phyloP scores from a whole-genome alignment of 441 rosid species.

The Sinapis alba region DNA sequence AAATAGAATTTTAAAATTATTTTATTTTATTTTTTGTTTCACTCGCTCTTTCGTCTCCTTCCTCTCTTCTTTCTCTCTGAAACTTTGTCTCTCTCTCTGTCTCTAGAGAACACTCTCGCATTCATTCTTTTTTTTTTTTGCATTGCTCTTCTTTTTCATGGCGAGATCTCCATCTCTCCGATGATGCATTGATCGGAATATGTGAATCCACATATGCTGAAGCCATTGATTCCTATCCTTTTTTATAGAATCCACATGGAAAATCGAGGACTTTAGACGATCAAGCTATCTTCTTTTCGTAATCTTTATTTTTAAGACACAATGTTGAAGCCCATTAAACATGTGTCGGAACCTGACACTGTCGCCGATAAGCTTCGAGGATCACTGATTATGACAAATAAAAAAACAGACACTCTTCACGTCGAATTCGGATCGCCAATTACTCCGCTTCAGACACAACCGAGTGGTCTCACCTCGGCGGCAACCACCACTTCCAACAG shows the following conservation, averaged over 20 bases:
- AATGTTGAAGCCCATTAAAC: conserved; percentile 58
- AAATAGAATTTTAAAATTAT: neutral
- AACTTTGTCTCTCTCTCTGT: conserved; percentile 36
- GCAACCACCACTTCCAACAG: conserved; percentile 38
- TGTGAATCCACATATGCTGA: too few species aligned
- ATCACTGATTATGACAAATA: conserved; percentile 55
- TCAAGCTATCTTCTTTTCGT: neutral
- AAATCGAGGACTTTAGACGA: neutral
- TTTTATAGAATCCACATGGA: neutral
- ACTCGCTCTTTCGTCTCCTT: conserved; percentile 23
- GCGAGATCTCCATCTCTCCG: conserved; percentile 58
- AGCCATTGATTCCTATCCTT: too few species aligned
- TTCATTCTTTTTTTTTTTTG: conserved; percentile 48
- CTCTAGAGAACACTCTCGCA: conserved; percentile 21
- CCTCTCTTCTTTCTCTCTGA: conserved; percentile 12
- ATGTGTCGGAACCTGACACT: conserved; percentile 32
- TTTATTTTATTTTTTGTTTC: neutral
- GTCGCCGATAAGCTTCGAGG: conserved; percentile 47
- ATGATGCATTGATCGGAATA: conserved; percentile 21
- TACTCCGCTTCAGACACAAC: conserved; percentile 68
- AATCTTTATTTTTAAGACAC: neutral
- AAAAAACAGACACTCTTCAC: conserved; percentile 76
- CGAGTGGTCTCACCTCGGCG: conserved; percentile 40
- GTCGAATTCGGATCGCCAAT: conserved; percentile 89
- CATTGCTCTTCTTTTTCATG: conserved; percentile 54